Evolutionary conservation across 1,284 basidiomycete genomes (phyloP).

Genomic region (Amylostereum chailletii): DNA sequence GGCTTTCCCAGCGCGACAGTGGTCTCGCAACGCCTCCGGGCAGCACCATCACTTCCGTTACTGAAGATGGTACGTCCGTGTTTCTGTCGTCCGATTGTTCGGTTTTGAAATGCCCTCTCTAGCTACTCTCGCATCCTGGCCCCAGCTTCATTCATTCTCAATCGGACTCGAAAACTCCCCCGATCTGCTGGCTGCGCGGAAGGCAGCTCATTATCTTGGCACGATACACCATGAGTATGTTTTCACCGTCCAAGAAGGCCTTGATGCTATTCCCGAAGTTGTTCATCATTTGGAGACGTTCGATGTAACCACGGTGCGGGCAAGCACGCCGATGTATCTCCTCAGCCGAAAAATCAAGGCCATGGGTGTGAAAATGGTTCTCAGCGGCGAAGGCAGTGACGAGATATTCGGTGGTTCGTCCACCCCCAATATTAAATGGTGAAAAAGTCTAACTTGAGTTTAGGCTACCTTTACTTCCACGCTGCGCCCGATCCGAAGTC

Average conservation of each 20-base stretch:
- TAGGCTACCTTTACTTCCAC: constrained; percentile 99
- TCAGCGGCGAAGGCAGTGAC: constrained; percentile 96
- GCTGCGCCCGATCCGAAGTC: constrained; percentile 85
- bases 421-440: not conserved
- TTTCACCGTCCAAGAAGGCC: constrained; percentile 97
- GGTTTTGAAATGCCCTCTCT: constrained; percentile 6
- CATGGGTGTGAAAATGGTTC: constrained; percentile 99
- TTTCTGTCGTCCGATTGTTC: not conserved
- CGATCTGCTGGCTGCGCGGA: constrained; percentile 89
- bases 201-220: constrained; percentile 90
- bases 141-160: constrained; percentile 96
- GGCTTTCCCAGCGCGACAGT: constrained; percentile 41
- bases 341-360: constrained; percentile 98
- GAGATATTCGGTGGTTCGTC: constrained; percentile 88
- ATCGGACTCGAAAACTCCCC: constrained; percentile 95
- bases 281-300: constrained; percentile 99
- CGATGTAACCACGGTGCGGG: constrained; percentile 97
- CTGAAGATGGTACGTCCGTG: constrained; percentile 43
- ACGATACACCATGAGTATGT: constrained; percentile 98
- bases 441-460: constrained; percentile 1
- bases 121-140: constrained; percentile 84
- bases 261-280: constrained; percentile 96
- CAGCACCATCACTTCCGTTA: constrained; percentile 24
- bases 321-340: constrained; percentile 96
- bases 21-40: constrained; percentile 48